Evolutionary conservation across 2,329 filamentous ascomycete genomes (phyloP).

Genomic region (Calonectria crousiana): DNA sequence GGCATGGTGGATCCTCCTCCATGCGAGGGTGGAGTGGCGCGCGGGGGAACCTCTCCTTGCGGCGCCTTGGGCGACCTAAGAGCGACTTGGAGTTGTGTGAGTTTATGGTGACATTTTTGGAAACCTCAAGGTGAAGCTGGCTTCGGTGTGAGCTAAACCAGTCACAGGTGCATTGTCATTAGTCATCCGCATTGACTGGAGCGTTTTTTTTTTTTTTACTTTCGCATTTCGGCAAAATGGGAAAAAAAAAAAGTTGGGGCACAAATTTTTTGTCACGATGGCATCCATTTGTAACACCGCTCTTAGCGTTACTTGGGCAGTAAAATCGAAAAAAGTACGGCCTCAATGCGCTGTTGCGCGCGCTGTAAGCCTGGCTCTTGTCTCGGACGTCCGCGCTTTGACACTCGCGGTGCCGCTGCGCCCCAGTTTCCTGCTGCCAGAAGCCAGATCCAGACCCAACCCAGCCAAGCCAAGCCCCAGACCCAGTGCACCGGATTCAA

Average conservation of each 20-base stretch:
- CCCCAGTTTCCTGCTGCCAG: constrained; percentile 2
- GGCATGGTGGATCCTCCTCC: constrained; percentile 32
- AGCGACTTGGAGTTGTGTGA: neutral
- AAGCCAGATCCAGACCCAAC: neutral
- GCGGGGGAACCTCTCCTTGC: constrained; percentile 2
- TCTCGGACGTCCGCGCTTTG: neutral
- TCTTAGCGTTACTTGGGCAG: neutral
- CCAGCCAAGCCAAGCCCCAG: neutral
- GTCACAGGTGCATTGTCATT: constrained; percentile 7
- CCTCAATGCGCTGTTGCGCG: neutral
- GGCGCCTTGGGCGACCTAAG: constrained; percentile 2
- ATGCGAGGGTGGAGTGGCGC: constrained; percentile 22
- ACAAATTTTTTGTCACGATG: neutral
- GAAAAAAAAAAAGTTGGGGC: neutral
- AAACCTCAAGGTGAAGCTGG: constrained; percentile 10
- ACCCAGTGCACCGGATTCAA: neutral
- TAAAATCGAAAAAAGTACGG: neutral
- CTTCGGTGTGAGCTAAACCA: constrained; percentile 18
- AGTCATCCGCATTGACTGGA: constrained; percentile 19
- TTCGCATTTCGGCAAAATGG: neutral
- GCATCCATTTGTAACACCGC: neutral
- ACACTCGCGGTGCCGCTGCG: neutral
- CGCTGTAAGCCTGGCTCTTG: neutral
- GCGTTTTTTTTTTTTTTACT: neutral
- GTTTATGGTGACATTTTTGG: constrained; percentile 10